Evolutionary conservation across 148 eudicot genomes (phyloP), one percentile per base, ranked within the genome.

Genomic region (Nepenthes mirabilis): DNA sequence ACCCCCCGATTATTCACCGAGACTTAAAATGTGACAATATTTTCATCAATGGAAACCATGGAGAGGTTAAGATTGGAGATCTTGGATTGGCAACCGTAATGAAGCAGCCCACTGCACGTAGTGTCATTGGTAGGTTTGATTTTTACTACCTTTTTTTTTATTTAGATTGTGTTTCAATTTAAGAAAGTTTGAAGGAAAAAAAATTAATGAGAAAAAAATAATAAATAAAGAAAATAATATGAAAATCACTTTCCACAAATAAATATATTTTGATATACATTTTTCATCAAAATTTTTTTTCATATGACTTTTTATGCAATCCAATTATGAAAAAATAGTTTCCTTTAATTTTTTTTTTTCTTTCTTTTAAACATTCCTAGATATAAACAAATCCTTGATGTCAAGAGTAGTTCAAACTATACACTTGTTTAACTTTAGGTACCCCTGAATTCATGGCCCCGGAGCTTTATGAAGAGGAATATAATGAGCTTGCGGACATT

Each of bases 1-100:
- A 65, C 9, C 73, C 75, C 1, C 74, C 76, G 0, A 73, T 76
- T 47, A 69, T 62, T 55, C 77, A 76, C 54, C 47, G 68, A 23
- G 77, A 76, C 51, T 57, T 76, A 48, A 72, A 76, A 59, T 72
- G 76, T 47, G 80, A 72, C 43, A 76, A 76, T 63, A 66, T 76
- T 32, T 72, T 68, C 36, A 61, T 76, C 12, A 23, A 23, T 23
- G 23, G 23, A 23, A 23, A 23, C 23, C 23, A 23, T 23, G 23
- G 23, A 23, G 23, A 23, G 23, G 23, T 23, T 23, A 23, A 23
- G 23, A 23, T 23, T 23, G 23, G 23, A 23, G 23, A 23, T 52
- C 54, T 72, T 11, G 77, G 74, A 11, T 60, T 76, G 65, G 70
- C 77, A 0, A 56, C 65, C 8, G 54, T 65, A 62, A 58, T 72